These are phyloP conservation scores for Pholiota adiposa DNA, from an alignment of 1,284 basidiomycete genomes.

Conservation along the genomic window DNA sequence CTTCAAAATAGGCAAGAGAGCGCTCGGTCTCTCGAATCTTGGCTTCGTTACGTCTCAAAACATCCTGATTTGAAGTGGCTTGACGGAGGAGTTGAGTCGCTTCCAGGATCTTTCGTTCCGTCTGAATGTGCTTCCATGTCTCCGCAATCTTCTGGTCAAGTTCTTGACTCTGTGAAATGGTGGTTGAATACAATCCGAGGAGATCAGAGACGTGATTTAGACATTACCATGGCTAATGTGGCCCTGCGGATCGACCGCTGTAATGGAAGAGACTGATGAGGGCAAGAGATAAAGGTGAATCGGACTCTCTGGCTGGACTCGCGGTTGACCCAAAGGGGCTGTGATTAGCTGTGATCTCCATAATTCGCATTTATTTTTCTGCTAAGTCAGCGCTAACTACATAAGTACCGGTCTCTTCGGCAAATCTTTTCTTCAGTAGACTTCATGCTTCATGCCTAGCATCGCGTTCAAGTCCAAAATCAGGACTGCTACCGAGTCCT, in stretches of 20 bases:
- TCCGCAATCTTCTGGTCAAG: constrained; percentile 92
- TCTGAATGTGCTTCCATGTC: constrained; percentile 88
- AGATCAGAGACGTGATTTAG: constrained; percentile 18
- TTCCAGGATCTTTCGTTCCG: constrained; percentile 91
- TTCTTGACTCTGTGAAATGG: constrained; percentile 51
- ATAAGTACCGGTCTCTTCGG: neutral
- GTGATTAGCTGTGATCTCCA: constrained; percentile 34
- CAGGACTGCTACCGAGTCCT: constrained; percentile 36
- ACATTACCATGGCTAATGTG: constrained; percentile 36
- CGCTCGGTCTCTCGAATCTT: constrained; percentile 90
- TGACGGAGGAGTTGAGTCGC: constrained; percentile 80
- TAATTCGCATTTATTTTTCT: constrained; percentile 22
- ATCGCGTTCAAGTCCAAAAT: constrained; percentile 36
- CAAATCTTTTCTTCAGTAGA: constrained; percentile 11
- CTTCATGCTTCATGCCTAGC: constrained; percentile 38
- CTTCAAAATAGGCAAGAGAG: constrained; percentile 87
- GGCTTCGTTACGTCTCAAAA: constrained; percentile 79
- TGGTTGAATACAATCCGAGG: constrained; percentile 22
- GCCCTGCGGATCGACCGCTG: constrained; percentile 24
- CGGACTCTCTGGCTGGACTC: constrained; percentile 28
- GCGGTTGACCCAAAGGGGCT: constrained; percentile 33
- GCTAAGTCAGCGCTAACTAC: constrained; percentile 17
- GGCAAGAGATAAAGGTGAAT: constrained; percentile 31
- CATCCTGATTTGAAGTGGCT: constrained; percentile 88
- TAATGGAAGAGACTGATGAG: constrained; percentile 27